Conservation (phyloP, 441 rosid genomes). For the Raphanus hybrid region DNA sequence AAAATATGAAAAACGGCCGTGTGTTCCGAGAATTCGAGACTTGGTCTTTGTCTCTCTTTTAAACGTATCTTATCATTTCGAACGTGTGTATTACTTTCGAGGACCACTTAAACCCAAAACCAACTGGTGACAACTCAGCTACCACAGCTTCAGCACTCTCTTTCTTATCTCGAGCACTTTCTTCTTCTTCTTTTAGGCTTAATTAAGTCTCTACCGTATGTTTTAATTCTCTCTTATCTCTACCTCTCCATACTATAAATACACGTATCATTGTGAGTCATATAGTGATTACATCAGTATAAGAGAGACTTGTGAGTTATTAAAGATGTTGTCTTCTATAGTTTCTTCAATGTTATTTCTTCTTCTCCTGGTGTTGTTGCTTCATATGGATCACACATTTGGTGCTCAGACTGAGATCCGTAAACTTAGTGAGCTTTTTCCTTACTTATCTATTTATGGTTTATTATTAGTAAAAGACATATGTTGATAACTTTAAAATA, state of each 20-base stretch:
- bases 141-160: background rate
- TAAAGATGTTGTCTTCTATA: background rate
- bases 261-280: background rate
- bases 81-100: background rate
- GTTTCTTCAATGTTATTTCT: slow-evolving; percentile 4
- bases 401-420: slow-evolving; percentile 22
- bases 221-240: background rate
- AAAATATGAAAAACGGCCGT: background rate
- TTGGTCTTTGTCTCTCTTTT: slow-evolving; percentile 4
- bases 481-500: background rate
- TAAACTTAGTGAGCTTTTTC: slow-evolving; percentile 26
- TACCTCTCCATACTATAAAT: slow-evolving; percentile 2
- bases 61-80: background rate
- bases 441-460: background rate
- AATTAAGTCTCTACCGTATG: slow-evolving; percentile 2
- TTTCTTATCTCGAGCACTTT: background rate
- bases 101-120: background rate
- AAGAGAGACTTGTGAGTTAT: background rate
- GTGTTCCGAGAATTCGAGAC: background rate
- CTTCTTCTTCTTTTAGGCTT: background rate
- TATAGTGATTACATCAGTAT: background rate
- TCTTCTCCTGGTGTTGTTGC: background rate
- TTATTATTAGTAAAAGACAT: slow-evolving; percentile 6
- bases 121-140: background rate
- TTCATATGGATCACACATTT: slow-evolving; percentile 12